Percentiles rank a stretch among this genome's conserved stretches.
These are phyloP conservation scores for Populus trichocarpa DNA, from an alignment of 441 rosid genomes.

Conservation along the genomic window DNA sequence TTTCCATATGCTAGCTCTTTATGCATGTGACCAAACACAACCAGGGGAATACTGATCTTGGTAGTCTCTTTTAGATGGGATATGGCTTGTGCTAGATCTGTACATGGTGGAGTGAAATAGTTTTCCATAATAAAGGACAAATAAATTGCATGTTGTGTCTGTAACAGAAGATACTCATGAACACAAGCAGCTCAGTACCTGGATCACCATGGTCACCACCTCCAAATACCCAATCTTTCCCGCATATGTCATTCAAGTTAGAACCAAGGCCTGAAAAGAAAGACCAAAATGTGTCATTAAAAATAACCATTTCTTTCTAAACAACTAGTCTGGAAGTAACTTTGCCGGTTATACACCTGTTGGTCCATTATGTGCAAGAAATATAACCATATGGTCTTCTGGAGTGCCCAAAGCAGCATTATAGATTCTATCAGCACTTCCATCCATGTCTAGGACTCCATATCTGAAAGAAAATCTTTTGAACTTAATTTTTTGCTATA, in stretches of 20 bases:
- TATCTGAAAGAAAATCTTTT: conserved; percentile 39
- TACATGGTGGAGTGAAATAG: background rate
- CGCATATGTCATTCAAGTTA: conserved; percentile 68
- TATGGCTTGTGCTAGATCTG: conserved; percentile 78
- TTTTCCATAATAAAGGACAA: background rate
- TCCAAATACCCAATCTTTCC: conserved; percentile 65
- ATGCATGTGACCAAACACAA: conserved; percentile 93
- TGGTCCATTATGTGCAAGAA: conserved; percentile 92
- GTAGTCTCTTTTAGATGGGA: conserved; percentile 51
- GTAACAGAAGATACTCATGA: background rate
- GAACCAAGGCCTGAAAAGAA: conserved; percentile 74
- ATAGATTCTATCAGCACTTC: conserved; percentile 57
- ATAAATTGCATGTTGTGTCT: conserved; percentile 9
- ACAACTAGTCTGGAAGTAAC: conserved; percentile 6
- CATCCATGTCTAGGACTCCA: conserved; percentile 69
- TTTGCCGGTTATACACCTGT: conserved; percentile 43
- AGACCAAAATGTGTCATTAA: conserved; percentile 6
- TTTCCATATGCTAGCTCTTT: conserved; percentile 64
- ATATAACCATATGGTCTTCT: conserved; percentile 65
- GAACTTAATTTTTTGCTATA: conserved; percentile 8
- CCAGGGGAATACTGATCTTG: conserved; percentile 42
- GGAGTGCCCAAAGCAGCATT: conserved; percentile 58
- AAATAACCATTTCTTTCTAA: conserved; percentile 5
- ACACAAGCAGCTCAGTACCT: conserved; percentile 41
- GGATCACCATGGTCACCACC: conserved; percentile 95